phyloP scores from a whole-genome alignment of 306 rosid species.

The Quillaja saponaria region DNA sequence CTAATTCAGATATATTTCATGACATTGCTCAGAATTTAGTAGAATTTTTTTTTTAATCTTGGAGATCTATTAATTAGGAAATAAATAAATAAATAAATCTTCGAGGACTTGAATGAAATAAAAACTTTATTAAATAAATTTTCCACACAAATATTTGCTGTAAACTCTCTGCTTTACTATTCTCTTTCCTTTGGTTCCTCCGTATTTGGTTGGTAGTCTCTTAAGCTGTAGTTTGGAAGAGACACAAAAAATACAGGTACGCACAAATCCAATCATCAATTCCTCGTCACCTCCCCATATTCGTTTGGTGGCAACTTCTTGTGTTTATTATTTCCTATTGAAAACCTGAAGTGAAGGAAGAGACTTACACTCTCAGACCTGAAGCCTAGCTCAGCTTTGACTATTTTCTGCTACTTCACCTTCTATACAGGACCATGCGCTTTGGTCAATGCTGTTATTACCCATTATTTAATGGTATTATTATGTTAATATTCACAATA shows the following conservation, averaged over 20 bases:
- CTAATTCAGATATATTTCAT: too few relatives aligned
- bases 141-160: too few relatives aligned
- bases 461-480: constrained; percentile 18
- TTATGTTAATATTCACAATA: neutral
- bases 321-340: neutral
- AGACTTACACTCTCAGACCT: neutral
- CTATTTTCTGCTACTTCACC: neutral
- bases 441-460: neutral
- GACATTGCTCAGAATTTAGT: too few relatives aligned
- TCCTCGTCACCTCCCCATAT: constrained; percentile 21
- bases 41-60: too few relatives aligned
- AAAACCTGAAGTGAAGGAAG: neutral
- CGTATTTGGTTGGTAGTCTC: too few relatives aligned
- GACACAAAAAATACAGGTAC: constrained; percentile 30
- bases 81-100: too few relatives aligned
- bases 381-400: constrained; percentile 1
- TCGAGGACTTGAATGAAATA: too few relatives aligned
- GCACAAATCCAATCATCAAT: constrained; percentile 51
- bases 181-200: too few relatives aligned
- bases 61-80: too few relatives aligned
- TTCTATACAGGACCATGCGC: too few relatives aligned
- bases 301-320: constrained; percentile 3
- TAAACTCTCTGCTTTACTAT: too few relatives aligned
- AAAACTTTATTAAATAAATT: too few relatives aligned
- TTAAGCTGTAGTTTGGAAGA: neutral